Base-by-base conservation (phyloP, 2,329 filamentous ascomycete genomes). In the Cryphonectria japonica region DNA sequence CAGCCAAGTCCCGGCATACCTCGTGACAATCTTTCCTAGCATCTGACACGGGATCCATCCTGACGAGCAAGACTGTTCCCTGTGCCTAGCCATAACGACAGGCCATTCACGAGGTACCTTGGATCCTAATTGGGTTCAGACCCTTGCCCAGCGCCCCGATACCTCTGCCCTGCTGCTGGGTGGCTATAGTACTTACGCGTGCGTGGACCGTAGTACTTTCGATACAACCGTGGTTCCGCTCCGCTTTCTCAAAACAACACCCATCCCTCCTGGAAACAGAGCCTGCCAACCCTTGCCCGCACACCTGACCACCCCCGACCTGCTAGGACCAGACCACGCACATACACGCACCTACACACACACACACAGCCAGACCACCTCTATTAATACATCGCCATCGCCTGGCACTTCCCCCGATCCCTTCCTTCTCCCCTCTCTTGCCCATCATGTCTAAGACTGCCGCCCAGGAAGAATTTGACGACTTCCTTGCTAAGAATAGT, bases 401-500 rank as follows among this genome's bases (percentile, higher is more conserved):
- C 75, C 73, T 68, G 70, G 70, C 71, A 67, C 69, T 54, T 65
- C 66, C 52, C 63, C 32, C 26, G 37, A 39, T 66, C 64, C 66
- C 61, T 59, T 63, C 67, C 69, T 67, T 66, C 69, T 70, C 70
- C 74, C 75, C 64, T 71, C 70, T 69, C 72, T 75, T 69, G 71
- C 66, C 69, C 83, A 84, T 68, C 79, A 89, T 89, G 87, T 82
- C 86, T 74, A 82, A 80, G 66, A 89, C 88, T 69, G 83, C 87
- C 71, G 89, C 89, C 67, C 88, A 91, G 80, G 88, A 91, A 83
- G 89, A 92, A 81, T 91, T 91, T 79, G 87, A 91, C 79, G 80
- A 83, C 74, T 85, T 92, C 71, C 81, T 92, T 73, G 83, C 85
- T 74, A 89, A 87, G 76, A 89, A 88, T 76, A 84, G 82, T 66